Base-by-base conservation (phyloP, 768 basidiomycete genomes). In the Amanita phalloides region DNA sequence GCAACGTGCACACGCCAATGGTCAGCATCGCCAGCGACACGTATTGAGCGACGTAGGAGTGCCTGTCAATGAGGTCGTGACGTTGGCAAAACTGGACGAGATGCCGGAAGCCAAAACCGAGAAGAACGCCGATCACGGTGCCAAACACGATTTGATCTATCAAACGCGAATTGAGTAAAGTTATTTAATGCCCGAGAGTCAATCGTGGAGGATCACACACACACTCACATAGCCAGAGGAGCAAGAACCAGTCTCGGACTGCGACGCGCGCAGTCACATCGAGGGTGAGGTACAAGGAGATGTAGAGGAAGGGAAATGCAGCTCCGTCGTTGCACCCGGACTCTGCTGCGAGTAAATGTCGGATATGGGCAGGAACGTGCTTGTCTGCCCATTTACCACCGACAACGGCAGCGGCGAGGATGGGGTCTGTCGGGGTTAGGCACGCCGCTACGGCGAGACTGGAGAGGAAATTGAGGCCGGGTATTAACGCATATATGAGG, bases 311-410 rank as follows among this genome's bases (percentile, higher is more conserved):
- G 0, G 93, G 94, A 65, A 93, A 96, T 0, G 94, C 92, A 0
- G 95, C 95, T 32, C 96, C 96, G 55, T 99, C 96, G 64, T 98
- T 99, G 61, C 90, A 91, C 6, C 91, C 95, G 51, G 82, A 84
- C 68, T 97, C 95, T 4, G 81, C 82, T 1, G 82, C 81, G 3
- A 78, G 62, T 1, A 79, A 68, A 56, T 79, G 77, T 30, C 77
- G 82, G 38, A 91, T 71, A 61, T 91, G 89, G 0, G 85, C 82
- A 1, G 89, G 90, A 21, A 98, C 95, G 61, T 97, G 95, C 64
- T 97, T 96, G 65, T 97, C 89, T 2, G 96, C 96, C 70, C 91
- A 99, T 70, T 90, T 94, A 30, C 95, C 95, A 60, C 95, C 95
- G 9, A 90, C 80, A 32, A 90, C 92, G 7, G 92, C 90, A 14